phyloP scores from a whole-genome alignment of 495 filamentous ascomycete species.

The Apiosordaria backusii region DNA sequence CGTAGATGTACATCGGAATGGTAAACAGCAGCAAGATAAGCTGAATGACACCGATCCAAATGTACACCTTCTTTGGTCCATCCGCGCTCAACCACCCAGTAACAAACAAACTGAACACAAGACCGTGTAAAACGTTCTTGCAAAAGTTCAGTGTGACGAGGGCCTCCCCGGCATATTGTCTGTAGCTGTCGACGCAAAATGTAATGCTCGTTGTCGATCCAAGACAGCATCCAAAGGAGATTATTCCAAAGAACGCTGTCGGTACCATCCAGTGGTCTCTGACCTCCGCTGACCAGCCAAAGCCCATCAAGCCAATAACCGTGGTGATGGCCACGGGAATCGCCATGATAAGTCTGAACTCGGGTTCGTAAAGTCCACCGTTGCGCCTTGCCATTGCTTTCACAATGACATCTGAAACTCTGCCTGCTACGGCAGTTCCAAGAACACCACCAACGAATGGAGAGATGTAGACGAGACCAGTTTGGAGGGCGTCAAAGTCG shows the following conservation, averaged over 20 bases:
- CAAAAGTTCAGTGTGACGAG: conserved; percentile 92
- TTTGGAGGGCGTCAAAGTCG: conserved; percentile 73
- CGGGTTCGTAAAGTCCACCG: conserved; percentile 90
- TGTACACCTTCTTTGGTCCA: conserved; percentile 73
- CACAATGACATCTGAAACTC: conserved; percentile 81
- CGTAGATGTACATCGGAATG: conserved; percentile 94
- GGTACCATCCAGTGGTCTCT: conserved; percentile 86
- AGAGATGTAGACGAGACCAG: conserved; percentile 84
- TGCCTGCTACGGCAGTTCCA: conserved; percentile 86
- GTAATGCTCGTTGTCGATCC: conserved; percentile 94
- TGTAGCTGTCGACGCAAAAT: conserved; percentile 89
- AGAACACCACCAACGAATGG: conserved; percentile 87
- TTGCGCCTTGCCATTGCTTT: conserved; percentile 77
- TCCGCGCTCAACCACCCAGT: conserved; percentile 75
- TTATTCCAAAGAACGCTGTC: conserved; percentile 85
- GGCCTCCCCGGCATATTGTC: conserved; percentile 92
- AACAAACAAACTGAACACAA: conserved; percentile 89
- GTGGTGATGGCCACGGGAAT: conserved; percentile 76
- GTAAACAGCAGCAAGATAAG: conserved; percentile 67
- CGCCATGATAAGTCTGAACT: conserved; percentile 92
- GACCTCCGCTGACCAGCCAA: conserved; percentile 80
- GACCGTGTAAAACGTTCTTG: conserved; percentile 89
- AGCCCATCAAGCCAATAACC: conserved; percentile 84
- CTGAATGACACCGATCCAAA: conserved; percentile 85
- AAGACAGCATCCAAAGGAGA: conserved; percentile 90